Evolutionary conservation across 768 basidiomycete species (phyloP).

Genomic region (Aureoboletus auriporus): DNA sequence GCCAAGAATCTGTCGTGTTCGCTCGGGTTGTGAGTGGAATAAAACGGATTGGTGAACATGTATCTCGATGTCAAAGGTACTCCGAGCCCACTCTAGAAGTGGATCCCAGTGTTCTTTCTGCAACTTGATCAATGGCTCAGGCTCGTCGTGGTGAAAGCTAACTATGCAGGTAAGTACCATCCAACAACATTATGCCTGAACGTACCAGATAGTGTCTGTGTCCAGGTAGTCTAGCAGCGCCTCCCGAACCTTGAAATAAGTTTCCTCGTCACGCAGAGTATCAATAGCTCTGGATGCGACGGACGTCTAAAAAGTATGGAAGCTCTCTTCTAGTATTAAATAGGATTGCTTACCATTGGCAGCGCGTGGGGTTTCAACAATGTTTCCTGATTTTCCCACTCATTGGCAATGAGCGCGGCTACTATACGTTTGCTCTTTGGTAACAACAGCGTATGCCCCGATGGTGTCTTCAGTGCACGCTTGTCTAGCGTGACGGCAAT

Average conservation of each 20-base stretch:
- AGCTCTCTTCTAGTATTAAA: neutral
- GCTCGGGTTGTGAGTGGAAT: constrained; percentile 62
- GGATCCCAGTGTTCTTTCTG: constrained; percentile 89
- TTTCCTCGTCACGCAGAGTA: constrained; percentile 52
- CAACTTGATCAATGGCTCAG: constrained; percentile 67
- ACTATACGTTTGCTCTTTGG: constrained; percentile 67
- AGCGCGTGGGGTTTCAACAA: constrained; percentile 86
- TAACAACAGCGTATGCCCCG: constrained; percentile 69
- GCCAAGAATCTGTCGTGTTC: constrained; percentile 59
- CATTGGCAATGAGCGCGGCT: constrained; percentile 84
- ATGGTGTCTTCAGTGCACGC: constrained; percentile 83
- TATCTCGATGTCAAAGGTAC: constrained; percentile 65
- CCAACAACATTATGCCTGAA: neutral
- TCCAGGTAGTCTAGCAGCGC: constrained; percentile 82
- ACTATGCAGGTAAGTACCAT: neutral
- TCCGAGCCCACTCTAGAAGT: constrained; percentile 71
- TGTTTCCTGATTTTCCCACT: constrained; percentile 93
- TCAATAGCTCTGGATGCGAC: constrained; percentile 89
- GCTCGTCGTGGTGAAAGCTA: constrained; percentile 82
- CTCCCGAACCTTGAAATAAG: constrained; percentile 58
- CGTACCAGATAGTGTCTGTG: constrained; percentile 90
- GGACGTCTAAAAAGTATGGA: constrained; percentile 63
- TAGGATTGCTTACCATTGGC: constrained; percentile 63
- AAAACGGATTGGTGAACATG: constrained; percentile 69
- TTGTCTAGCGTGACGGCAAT: constrained; percentile 74